Evolutionary conservation across 1,284 basidiomycete species (phyloP), one percentile per base, ranked within the genome.

Genomic region (Ceratobasidium sp.): DNA sequence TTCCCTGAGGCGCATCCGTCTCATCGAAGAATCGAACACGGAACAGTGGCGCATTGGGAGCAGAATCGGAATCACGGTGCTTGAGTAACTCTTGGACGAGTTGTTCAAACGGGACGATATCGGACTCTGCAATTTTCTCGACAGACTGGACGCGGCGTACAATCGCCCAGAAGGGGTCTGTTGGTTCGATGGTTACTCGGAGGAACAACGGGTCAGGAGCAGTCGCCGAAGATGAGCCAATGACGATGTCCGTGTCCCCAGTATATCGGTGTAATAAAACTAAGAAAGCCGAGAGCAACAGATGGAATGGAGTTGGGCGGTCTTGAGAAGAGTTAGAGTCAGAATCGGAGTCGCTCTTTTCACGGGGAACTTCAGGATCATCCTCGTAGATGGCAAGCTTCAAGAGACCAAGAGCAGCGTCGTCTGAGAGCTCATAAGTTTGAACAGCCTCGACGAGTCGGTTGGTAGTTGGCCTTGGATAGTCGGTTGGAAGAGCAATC

Each of bases 11-110:
- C 60, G 89, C 84, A 77, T 93, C 93, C 2, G 91, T 96, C 81
- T 94, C 94, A 81, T 99, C 97, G 81, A 99, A 97, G 87, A 99
- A 99, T 33, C 97, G 91, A 59, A 99, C 96, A 51, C 96, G 89
- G 86, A 98, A 99, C 47, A 99, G 85, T 1, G 93, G 92, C 2
- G 86, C 81, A 29, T 88, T 85, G 41, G 84, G 84, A 17, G 85
- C 84, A 47, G 82, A 84, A 50, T 90, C 88, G 79, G 88, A 90
- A 80, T 88, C 89, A 79, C 90, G 90, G 77, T 87, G 89, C 36
- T 69, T 69, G 51, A 69, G 66, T 72, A 96, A 84, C n/a, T 90
- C 92, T 56, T 86, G 86, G n/a, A 93, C 87, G 72, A 99, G 87
- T 2, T 87, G 83, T 76, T 96, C 93, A 81, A 95, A 96, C 0